These are phyloP conservation scores for Suillus clintonianus DNA, from an alignment of 768 basidiomycete genomes.

Conservation along the genomic window DNA sequence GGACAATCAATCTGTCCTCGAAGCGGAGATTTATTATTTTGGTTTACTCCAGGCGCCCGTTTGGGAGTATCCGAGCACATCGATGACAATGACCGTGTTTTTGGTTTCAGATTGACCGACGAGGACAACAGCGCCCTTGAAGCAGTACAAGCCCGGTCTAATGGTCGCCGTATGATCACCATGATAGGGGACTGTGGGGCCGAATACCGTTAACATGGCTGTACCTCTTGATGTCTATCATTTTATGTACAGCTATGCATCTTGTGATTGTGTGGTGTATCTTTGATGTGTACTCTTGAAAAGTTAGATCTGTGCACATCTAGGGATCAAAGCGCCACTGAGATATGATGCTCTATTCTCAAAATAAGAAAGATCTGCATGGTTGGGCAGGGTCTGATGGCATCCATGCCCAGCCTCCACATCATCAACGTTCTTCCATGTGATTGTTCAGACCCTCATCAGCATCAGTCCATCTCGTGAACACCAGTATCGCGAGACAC, in stretches of 20 bases:
- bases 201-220: conserved; percentile 63
- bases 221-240: conserved; percentile 5
- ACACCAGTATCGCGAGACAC: not conserved
- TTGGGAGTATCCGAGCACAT: conserved; percentile 75
- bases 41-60: conserved; percentile 53
- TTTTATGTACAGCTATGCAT: not conserved
- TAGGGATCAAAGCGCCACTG: not conserved
- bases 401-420: not conserved
- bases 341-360: not conserved
- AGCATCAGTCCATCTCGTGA: not conserved
- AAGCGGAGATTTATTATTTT: conserved; percentile 7
- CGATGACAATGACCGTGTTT: conserved; percentile 66
- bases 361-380: not conserved
- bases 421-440: not conserved
- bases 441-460: not conserved
- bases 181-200: conserved; percentile 83
- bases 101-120: conserved; percentile 54
- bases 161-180: conserved; percentile 60
- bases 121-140: conserved; percentile 67
- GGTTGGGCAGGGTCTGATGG: not conserved
- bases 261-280: conserved; percentile 6
- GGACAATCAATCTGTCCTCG: conserved; percentile 8
- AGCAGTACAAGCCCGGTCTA: conserved; percentile 59
- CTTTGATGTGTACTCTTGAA: not conserved
- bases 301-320: not conserved